Conservation (phyloP, 2,329 filamentous ascomycete species). For the Neurospora crassa region DNA sequence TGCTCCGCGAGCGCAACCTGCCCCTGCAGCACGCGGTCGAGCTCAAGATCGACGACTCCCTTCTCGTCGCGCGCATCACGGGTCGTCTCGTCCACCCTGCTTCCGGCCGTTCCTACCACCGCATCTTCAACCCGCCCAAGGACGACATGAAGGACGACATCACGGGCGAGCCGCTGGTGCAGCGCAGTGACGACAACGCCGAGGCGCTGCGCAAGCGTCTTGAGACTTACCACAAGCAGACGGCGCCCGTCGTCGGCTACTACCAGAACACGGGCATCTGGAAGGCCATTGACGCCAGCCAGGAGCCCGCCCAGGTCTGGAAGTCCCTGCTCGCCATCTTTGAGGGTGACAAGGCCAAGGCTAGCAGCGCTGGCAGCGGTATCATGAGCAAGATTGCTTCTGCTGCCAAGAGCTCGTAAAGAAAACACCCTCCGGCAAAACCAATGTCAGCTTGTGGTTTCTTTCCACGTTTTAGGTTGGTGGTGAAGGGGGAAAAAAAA, state of each 20-base stretch:
- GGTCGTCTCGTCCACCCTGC: slow-evolving; percentile 93
- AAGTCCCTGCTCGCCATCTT: slow-evolving; percentile 83
- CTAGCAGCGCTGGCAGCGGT: slow-evolving; percentile 24
- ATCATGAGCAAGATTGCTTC: slow-evolving; percentile 33
- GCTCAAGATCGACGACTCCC: slow-evolving; percentile 89
- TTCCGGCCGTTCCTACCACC: slow-evolving; percentile 94
- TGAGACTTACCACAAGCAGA: slow-evolving; percentile 88
- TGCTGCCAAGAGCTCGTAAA: neutral
- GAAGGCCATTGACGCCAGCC: slow-evolving; percentile 89
- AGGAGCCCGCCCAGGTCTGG: slow-evolving; percentile 94
- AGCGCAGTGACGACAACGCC: slow-evolving; percentile 94
- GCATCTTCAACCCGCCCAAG: slow-evolving; percentile 98
- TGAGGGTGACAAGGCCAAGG: slow-evolving; percentile 49
- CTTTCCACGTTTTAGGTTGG: neutral
- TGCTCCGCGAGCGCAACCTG: slow-evolving; percentile 71
- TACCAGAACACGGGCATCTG: slow-evolving; percentile 98
- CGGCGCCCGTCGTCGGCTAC: slow-evolving; percentile 83
- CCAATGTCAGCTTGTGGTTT: neutral
- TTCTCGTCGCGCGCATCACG: slow-evolving; percentile 92
- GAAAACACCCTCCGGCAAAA: neutral
- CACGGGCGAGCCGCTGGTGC: slow-evolving; percentile 91
- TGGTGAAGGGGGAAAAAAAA: neutral
- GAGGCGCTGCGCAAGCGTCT: slow-evolving; percentile 93
- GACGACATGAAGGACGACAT: slow-evolving; percentile 88
- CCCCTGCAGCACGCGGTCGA: slow-evolving; percentile 91